Evolutionary conservation across 805 yeast genomes (phyloP), one percentile per base, ranked within the genome.

Genomic region (Phaffomyces opuntiae): DNA sequence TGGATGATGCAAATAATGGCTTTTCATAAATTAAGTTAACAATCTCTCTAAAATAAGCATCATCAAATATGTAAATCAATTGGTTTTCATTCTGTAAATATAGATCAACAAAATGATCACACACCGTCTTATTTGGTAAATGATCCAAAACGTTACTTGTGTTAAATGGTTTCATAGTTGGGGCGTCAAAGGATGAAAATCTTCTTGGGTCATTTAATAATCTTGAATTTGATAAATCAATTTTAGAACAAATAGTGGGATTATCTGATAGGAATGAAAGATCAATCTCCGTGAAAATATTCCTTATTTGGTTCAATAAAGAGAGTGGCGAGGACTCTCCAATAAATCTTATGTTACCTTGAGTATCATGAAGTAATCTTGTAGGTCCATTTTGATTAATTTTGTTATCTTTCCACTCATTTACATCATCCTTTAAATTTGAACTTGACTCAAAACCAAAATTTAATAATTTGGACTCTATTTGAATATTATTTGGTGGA

Each of bases 181-280:
- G 19, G 7, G 40, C 40, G 26, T 38, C 40, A 27, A 14, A 38
- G 11, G 27, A 38, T 13, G 27, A 26, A 17, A 38, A 38, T 8
- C 40, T 38, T 38, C 25, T 38, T 38, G 40, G 40, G n/a, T 38
- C 40, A 38, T 38, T 38, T 9, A 38, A 16, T 8, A 38, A 38
- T 26, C 13, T 26, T 5, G 40, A 38, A 9, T 26, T 27, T 16
- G 40, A 38, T 26, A 38, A 27, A 9, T 38, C 27, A 12, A 38
- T 3, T 29, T 29, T 29, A 29, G 31, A 29, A 11, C 27, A 12
- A 19, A 24, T 7, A 1, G 12, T 38, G 9, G 7, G 4, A 26
- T 25, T n/a, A 17, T 26, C 16, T 26, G 21, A 13, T 38, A 38
- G 16, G n/a, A 38, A 38, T 29, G 40, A 38, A 27, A 38, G 16